Evolutionary conservation across 768 basidiomycete genomes (phyloP), one percentile per base, ranked within the genome.

Genomic region (Podaxis sp.): DNA sequence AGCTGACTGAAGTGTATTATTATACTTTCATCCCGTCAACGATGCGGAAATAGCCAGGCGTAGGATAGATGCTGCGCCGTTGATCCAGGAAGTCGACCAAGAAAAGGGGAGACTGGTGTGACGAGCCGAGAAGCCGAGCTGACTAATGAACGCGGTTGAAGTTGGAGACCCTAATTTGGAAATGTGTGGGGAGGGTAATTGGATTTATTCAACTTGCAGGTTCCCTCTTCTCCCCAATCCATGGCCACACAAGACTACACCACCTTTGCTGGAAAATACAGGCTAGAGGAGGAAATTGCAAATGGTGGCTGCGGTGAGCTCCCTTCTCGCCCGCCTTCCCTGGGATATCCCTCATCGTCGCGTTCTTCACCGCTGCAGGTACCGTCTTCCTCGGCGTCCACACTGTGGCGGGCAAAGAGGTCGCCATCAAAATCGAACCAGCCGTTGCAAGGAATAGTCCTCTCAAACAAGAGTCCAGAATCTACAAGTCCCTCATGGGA

Each of bases 401-500:
- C 73, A 89, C 87, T 53, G 74, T 91, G 59, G 90, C 90, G 11
- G 90, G 90, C 63, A 91, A 91, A 64, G 88, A 90, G 68, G 90
- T 92, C 42, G 90, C 90, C 59, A 91, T 92, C 70, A 92, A 92
- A 70, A 76, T 92, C 21, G 89, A 92, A 72, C 87, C 88, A 21
- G 88, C 84, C 16, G 69, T 76, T 25, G 69, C 76, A 50, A 77
- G 74, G 68, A 80, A 75, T 69, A 88, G 87, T 51, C 91, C 91
- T 2, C 81, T 95, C 65, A 87, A 89, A 71, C 91, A 93, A 68
- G 93, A 95, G 71, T 88, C 88, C 44, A 93, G 91, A 74, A 92
- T 95, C 42, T 95, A 95, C 82, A 93, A 93, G 76, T 87, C 88
- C 0, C 83, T 95, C 63, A 90, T 90, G 81, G 93, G 93, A 46